phyloP scores from a whole-genome alignment of 2,329 filamentous ascomycete genomes.

The Paecilomyces sp. region DNA sequence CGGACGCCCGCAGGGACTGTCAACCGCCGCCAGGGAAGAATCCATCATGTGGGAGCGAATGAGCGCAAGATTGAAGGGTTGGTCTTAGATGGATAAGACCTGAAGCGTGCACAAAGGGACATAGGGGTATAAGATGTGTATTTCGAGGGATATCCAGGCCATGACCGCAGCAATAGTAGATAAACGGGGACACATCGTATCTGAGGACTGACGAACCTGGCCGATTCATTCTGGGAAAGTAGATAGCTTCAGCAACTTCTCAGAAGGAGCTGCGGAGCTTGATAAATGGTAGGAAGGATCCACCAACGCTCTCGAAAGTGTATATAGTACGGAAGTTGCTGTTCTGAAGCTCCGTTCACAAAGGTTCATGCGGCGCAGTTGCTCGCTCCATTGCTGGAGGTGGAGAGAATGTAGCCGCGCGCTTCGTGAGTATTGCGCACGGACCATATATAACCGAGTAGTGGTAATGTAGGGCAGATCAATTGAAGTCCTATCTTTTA shows the following conservation, averaged over 20 bases:
- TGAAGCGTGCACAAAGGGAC: background rate
- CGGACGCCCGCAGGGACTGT: background rate
- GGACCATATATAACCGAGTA: constrained; percentile 1
- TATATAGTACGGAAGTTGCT: constrained; percentile 10
- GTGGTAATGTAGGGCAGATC: background rate
- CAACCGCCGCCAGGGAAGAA: background rate
- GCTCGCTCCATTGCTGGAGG: constrained; percentile 19
- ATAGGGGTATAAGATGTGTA: background rate
- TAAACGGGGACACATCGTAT: constrained; percentile 13
- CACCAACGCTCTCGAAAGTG: background rate
- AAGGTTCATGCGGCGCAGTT: constrained; percentile 7
- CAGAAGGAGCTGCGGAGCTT: constrained; percentile 5
- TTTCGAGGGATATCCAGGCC: background rate
- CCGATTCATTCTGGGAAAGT: constrained; percentile 37
- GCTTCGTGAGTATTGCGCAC: constrained; percentile 4
- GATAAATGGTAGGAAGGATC: constrained; percentile 2
- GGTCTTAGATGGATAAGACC: background rate
- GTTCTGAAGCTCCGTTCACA: constrained; percentile 14
- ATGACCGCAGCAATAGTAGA: constrained; percentile 9
- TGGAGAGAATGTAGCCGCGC: constrained; percentile 18
- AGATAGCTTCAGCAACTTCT: constrained; percentile 9
- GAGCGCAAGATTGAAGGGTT: background rate
- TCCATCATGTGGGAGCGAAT: background rate
- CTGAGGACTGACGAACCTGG: constrained; percentile 37
- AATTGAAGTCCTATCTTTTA: background rate